Evolutionary conservation across 2,329 filamentous ascomycete species (phyloP).

Genomic region (Alternaria sp.): DNA sequence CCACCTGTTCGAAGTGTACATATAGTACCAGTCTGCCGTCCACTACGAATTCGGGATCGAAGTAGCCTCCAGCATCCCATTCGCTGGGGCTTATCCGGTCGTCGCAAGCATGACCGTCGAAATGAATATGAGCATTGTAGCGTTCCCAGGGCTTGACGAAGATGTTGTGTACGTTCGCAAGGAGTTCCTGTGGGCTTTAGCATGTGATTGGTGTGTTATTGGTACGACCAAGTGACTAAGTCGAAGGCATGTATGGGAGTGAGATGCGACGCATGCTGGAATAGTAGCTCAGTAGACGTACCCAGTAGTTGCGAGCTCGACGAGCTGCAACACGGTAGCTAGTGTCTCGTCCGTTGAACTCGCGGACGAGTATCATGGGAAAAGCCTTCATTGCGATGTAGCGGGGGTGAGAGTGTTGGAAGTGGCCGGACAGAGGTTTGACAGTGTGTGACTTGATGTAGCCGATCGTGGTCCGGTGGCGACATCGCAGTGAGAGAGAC

Average conservation of each 20-base stretch:
- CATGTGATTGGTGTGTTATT: background rate
- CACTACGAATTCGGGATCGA: background rate
- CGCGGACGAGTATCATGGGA: background rate
- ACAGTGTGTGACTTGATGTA: background rate
- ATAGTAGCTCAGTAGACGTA: background rate
- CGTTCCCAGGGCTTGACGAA: background rate
- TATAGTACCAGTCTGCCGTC: background rate
- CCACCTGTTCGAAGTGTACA: background rate
- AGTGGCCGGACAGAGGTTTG: background rate
- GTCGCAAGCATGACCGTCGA: background rate
- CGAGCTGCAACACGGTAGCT: background rate
- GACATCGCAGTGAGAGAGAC: background rate
- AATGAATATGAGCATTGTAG: background rate
- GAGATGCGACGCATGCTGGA: background rate
- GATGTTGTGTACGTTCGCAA: background rate
- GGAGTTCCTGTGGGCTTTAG: background rate
- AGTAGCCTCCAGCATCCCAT: background rate
- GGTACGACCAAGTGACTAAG: fast-evolving
- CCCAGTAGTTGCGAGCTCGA: background rate
- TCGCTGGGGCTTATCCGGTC: background rate
- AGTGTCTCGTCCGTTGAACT: background rate
- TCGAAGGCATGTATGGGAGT: background rate
- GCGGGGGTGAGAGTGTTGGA: background rate
- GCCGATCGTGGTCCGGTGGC: background rate
- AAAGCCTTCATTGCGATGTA: background rate